Conservation (phyloP, 2,329 filamentous ascomycete genomes). For the Beauveria asiatica region DNA sequence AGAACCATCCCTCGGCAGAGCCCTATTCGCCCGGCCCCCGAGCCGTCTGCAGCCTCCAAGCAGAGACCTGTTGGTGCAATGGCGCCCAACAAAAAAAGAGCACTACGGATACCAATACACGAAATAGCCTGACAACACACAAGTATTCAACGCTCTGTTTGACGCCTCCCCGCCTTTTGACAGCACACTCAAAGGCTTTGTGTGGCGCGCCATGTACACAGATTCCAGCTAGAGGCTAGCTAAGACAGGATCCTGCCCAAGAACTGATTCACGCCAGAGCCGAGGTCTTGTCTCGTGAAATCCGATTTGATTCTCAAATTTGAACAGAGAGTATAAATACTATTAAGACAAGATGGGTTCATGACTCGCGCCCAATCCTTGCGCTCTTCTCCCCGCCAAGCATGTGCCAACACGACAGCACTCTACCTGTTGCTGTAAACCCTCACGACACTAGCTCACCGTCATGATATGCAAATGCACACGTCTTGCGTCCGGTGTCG, state of each 20-base stretch:
- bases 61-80: constrained; percentile 1
- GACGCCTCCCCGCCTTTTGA: neutral
- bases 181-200: neutral
- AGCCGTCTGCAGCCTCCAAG: neutral
- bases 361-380: neutral
- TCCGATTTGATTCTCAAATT: too few species aligned
- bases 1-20: neutral
- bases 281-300: neutral
- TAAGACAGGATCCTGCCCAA: constrained; percentile 1
- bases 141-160: neutral
- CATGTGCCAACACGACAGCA: neutral
- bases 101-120: neutral
- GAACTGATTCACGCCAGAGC: neutral
- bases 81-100: neutral
- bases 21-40: neutral
- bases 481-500: constrained; percentile 7
- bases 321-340: neutral
- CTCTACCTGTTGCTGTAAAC: neutral
- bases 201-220: neutral
- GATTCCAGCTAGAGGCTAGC: constrained; percentile 3
- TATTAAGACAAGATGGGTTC: neutral
- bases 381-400: neutral
- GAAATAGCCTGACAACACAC: neutral
- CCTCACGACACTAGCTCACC: neutral
- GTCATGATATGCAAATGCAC: constrained; percentile 3